Conservation (phyloP, 1,284 basidiomycete genomes). For the Ceratobasidium sp. region DNA sequence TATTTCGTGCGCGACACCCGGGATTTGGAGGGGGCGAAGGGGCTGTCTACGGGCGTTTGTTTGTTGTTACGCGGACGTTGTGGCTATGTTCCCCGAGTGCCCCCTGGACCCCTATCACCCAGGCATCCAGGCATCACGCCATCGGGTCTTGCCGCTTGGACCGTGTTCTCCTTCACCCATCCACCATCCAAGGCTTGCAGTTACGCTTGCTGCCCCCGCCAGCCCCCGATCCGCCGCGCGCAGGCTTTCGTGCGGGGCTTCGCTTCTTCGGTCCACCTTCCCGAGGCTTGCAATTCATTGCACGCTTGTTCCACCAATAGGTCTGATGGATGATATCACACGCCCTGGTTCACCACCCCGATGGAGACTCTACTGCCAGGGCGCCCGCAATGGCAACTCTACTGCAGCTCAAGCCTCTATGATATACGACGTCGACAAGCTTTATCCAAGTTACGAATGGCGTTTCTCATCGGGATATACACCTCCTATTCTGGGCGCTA, state of each 20-base stretch:
- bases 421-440: neutral
- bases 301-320: conserved; percentile 11
- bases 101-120: conserved; percentile 26
- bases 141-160: conserved; percentile 7
- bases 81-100: conserved; percentile 17
- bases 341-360: neutral
- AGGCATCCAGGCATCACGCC: conserved; percentile 17
- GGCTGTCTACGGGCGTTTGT: conserved; percentile 44
- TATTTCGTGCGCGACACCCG: conserved; percentile 23
- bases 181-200: neutral
- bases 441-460: neutral
- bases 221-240: neutral
- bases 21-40: conserved; percentile 35
- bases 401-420: neutral
- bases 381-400: neutral
- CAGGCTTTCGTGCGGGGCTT: neutral
- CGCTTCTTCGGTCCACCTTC: conserved; percentile 13
- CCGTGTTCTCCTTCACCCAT: conserved; percentile 4
- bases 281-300: conserved; percentile 18
- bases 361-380: neutral
- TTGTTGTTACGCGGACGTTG: conserved; percentile 39
- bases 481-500: neutral
- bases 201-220: neutral
- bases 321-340: conserved; percentile 31
- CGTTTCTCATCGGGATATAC: neutral